Evolutionary conservation across 805 yeast genomes (phyloP).

Genomic region (Metschnikowia gelsemii): DNA sequence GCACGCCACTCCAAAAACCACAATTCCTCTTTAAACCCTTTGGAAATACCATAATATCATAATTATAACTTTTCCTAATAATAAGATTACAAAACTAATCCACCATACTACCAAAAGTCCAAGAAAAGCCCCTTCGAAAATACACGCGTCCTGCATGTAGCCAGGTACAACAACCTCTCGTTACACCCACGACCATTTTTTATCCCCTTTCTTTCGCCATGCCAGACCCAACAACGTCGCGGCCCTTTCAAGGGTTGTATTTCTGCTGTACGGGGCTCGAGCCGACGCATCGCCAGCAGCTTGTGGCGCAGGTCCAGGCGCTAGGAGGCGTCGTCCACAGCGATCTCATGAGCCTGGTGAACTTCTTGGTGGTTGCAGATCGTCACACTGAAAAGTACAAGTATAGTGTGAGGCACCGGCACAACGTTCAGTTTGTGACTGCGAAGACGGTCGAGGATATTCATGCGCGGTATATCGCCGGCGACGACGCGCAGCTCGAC

Average conservation of each 20-base stretch:
- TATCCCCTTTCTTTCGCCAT: slow-evolving; percentile 1
- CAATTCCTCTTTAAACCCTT: no score
- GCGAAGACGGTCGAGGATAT: slow-evolving; percentile 46
- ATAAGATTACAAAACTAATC: no score
- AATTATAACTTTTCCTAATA: no score
- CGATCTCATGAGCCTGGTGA: slow-evolving; percentile 61
- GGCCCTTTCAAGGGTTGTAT: slow-evolving; percentile 46
- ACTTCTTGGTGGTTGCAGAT: slow-evolving; percentile 59
- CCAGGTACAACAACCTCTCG: no score
- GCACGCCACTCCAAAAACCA: no score
- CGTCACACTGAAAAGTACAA: slow-evolving; percentile 55
- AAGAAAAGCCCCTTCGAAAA: no score
- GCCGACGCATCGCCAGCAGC: slow-evolving; percentile 38
- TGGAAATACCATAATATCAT: no score
- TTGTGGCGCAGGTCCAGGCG: slow-evolving; percentile 46
- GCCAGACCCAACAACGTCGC: slow-evolving; percentile 12
- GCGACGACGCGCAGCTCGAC: slow-evolving; percentile 39
- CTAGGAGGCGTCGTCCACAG: slow-evolving; percentile 61
- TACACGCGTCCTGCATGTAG: no score
- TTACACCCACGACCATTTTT: no score
- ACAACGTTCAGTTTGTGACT: slow-evolving; percentile 56
- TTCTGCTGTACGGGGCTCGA: slow-evolving; percentile 60
- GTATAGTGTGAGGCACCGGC: slow-evolving; percentile 49
- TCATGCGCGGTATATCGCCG: slow-evolving; percentile 53
- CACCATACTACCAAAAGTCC: no score